Evolutionary conservation across 179 eudicot genomes (phyloP).

Genomic region (Beta macrorhiza): DNA sequence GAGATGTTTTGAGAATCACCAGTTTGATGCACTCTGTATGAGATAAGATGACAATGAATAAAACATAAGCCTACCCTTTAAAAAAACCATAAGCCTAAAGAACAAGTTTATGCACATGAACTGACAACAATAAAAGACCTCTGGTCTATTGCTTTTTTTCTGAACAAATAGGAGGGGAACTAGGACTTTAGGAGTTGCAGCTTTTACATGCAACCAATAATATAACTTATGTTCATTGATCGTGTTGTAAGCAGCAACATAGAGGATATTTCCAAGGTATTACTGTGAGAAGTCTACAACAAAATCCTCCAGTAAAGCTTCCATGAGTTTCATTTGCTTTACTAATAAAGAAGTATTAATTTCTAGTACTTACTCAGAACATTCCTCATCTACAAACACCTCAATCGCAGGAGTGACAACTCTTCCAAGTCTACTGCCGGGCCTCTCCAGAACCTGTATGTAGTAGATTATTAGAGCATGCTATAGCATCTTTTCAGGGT

Average conservation of each 20-base stretch:
- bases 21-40: conserved; percentile 38
- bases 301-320: background rate
- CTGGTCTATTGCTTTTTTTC: background rate
- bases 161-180: background rate
- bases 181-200: background rate
- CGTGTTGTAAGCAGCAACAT: background rate
- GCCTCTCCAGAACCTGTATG: conserved; percentile 63
- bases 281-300: background rate
- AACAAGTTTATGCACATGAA: background rate
- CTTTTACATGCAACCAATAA: background rate
- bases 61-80: background rate
- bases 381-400: conserved; percentile 82
- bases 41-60: background rate
- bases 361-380: conserved; percentile 53
- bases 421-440: conserved; percentile 45
- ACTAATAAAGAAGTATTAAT: background rate
- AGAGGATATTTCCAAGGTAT: background rate
- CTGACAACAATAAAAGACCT: background rate
- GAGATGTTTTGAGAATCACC: conserved; percentile 39
- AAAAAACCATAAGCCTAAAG: too few species aligned
- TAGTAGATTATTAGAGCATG: conserved; percentile 13
- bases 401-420: conserved; percentile 54
- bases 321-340: background rate
- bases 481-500: background rate
- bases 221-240: background rate